Conservation (phyloP, 805 yeast species). For the Candida pini region DNA sequence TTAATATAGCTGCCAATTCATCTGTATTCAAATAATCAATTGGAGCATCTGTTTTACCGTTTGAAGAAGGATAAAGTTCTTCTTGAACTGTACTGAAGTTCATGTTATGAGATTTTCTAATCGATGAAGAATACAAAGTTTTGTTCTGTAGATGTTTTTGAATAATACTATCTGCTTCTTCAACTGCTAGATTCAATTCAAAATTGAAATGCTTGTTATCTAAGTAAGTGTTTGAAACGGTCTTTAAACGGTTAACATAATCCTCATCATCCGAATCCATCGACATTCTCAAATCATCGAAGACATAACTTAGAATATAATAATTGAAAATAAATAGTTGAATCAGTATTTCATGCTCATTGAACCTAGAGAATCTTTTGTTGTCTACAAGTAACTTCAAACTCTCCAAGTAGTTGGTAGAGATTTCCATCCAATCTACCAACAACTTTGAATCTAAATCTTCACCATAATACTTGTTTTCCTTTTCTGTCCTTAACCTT, state of each 20-base stretch:
- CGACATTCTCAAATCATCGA: constrained; percentile 7
- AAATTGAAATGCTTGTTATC: constrained; percentile 6
- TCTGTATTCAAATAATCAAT: constrained; percentile 8
- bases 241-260: constrained; percentile 9
- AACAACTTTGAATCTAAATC: constrained; percentile 5
- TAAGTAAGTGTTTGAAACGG: constrained; percentile 8
- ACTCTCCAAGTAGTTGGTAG: constrained; percentile 16
- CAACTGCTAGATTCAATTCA: constrained; percentile 11
- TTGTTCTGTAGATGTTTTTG: not conserved
- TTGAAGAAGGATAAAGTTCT: constrained; percentile 12
- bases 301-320: constrained; percentile 12
- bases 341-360: constrained; percentile 16
- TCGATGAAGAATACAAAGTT: not conserved
- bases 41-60: not conserved
- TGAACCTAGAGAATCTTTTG: constrained; percentile 9
- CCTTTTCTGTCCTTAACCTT: constrained; percentile 2
- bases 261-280: constrained; percentile 15
- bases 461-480: not conserved
- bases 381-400: constrained; percentile 10
- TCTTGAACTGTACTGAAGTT: constrained; percentile 1
- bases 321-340: constrained; percentile 17
- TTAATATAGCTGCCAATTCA: constrained; percentile 9
- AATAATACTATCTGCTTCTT: constrained; percentile 11
- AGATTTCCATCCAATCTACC: constrained; percentile 20
- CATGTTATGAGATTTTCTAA: not conserved